Conservation (phyloP, 1,284 basidiomycete species). For the Schizopora paradoxa region DNA sequence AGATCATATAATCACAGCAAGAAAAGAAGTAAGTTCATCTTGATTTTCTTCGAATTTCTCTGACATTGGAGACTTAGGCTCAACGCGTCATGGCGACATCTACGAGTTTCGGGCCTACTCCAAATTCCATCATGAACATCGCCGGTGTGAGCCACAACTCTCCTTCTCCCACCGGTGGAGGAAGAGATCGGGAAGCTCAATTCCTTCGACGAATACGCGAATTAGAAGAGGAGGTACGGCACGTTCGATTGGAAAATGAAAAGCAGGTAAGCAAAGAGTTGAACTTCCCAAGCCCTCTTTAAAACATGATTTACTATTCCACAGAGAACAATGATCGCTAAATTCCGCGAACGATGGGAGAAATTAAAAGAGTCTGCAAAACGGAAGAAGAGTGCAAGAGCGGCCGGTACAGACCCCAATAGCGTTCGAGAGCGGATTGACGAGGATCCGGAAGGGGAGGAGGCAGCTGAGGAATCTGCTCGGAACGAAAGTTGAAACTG, state of each 20-base stretch:
- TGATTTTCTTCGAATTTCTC: slow-evolving; percentile 10
- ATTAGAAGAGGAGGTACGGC: slow-evolving; percentile 72
- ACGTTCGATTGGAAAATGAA: slow-evolving; percentile 67
- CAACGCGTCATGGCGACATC: slow-evolving; percentile 72
- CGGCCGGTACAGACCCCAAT: slow-evolving; percentile 42
- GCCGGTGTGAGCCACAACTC: slow-evolving; percentile 50
- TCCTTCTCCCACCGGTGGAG: slow-evolving; percentile 30
- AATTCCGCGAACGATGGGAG: slow-evolving; percentile 84
- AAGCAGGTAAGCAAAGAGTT: slow-evolving; percentile 58
- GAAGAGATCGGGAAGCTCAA: slow-evolving; percentile 59
- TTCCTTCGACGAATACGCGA: slow-evolving; percentile 64
- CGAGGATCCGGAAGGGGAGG: slow-evolving; percentile 74
- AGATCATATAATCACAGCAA: slow-evolving; percentile 72
- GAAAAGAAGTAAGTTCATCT: slow-evolving; percentile 54
- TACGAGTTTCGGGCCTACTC: slow-evolving; percentile 37
- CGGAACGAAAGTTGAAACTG: background rate
- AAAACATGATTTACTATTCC: slow-evolving; percentile 12
- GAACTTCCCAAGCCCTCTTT: background rate
- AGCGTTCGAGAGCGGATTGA: slow-evolving; percentile 60
- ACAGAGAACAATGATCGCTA: slow-evolving; percentile 77
- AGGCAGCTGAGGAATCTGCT: slow-evolving; percentile 23
- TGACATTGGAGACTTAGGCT: slow-evolving; percentile 41
- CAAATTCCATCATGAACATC: slow-evolving; percentile 42
- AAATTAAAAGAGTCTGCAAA: slow-evolving; percentile 82
- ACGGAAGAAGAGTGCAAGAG: slow-evolving; percentile 80